phyloP scores from a whole-genome alignment of 2,329 filamentous ascomycete genomes.

The Achaetomium macrosporum region DNA sequence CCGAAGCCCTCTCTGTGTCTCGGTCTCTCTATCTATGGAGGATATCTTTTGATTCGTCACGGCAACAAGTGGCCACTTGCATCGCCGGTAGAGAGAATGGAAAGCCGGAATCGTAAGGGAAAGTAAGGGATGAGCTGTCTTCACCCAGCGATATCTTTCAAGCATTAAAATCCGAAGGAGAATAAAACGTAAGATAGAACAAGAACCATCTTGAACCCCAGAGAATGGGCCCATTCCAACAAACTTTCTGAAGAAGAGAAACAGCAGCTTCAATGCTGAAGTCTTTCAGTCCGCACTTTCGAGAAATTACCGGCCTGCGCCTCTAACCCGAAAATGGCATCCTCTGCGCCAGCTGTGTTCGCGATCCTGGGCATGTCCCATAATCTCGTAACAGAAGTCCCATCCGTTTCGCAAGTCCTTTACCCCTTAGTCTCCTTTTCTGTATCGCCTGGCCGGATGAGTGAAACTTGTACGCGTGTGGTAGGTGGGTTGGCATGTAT shows the following conservation, averaged over 20 bases:
- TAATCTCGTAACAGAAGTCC: slow-evolving; percentile 22
- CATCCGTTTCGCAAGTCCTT: slow-evolving; percentile 21
- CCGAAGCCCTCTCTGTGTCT: slow-evolving; percentile 13
- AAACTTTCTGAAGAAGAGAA: slow-evolving; percentile 14
- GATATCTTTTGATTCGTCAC: slow-evolving; percentile 14
- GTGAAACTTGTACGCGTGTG: slow-evolving; percentile 11
- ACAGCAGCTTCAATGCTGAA: slow-evolving; percentile 8
- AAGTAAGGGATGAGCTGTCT: background rate
- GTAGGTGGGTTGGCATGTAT: slow-evolving; percentile 1
- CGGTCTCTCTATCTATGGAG: slow-evolving; percentile 17
- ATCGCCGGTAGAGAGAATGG: background rate
- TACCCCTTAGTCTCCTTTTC: slow-evolving; percentile 18
- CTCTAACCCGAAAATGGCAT: background rate
- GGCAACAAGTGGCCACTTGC: slow-evolving; percentile 9
- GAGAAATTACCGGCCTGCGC: background rate
- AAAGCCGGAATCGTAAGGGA: background rate
- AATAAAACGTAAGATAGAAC: slow-evolving; percentile 6
- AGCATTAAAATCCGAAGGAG: slow-evolving; percentile 8
- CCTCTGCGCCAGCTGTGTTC: slow-evolving; percentile 6
- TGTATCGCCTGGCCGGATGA: slow-evolving; percentile 20
- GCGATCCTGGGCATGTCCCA: slow-evolving; percentile 22
- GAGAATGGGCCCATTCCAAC: background rate
- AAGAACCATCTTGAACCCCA: background rate
- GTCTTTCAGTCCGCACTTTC: background rate
- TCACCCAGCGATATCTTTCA: background rate